These are phyloP conservation scores for Blumeriella jaapii DNA, from an alignment of 2,329 filamentous ascomycete genomes.

Conservation along the genomic window DNA sequence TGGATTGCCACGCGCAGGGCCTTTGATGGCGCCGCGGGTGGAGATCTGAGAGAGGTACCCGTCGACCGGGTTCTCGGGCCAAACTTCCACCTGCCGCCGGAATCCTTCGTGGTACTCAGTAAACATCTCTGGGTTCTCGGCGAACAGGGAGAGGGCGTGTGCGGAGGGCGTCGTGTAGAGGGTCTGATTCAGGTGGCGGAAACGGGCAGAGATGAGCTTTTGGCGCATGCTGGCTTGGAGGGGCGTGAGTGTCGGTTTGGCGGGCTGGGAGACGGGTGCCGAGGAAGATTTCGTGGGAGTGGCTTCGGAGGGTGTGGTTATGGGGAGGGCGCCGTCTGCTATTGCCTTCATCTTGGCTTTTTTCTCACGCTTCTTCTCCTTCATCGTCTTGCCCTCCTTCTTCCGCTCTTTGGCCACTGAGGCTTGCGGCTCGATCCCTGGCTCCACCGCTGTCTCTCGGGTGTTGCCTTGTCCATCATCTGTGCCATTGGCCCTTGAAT, in stretches of 20 bases:
- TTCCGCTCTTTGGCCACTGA: slow-evolving; percentile 19
- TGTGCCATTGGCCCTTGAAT: not conserved
- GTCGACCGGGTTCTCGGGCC: slow-evolving; percentile 94
- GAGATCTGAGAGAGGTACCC: slow-evolving; percentile 66
- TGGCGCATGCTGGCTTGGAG: slow-evolving; percentile 89
- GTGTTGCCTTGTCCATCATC: slow-evolving; percentile 12
- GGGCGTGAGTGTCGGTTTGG: slow-evolving; percentile 61
- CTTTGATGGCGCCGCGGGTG: slow-evolving; percentile 46
- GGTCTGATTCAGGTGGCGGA: slow-evolving; percentile 93
- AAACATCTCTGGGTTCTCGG: slow-evolving; percentile 83
- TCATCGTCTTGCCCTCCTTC: slow-evolving; percentile 25
- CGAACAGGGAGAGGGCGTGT: slow-evolving; percentile 75
- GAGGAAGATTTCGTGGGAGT: slow-evolving; percentile 19
- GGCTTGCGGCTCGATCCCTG: not conserved
- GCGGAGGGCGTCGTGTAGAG: slow-evolving; percentile 85
- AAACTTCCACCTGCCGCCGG: slow-evolving; percentile 85
- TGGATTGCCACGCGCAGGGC: slow-evolving; percentile 11
- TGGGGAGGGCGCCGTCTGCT: slow-evolving; percentile 3
- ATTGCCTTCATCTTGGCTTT: slow-evolving; percentile 15
- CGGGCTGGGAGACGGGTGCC: slow-evolving; percentile 29
- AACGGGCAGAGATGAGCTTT: slow-evolving; percentile 88
- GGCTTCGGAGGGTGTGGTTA: slow-evolving; percentile 1
- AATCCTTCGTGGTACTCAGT: slow-evolving; percentile 94
- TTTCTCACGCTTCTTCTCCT: slow-evolving; percentile 29
- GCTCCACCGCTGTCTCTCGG: not conserved